phyloP scores from a whole-genome alignment of 495 filamentous ascomycete species.

The Penicillium psychrofluorescens region DNA sequence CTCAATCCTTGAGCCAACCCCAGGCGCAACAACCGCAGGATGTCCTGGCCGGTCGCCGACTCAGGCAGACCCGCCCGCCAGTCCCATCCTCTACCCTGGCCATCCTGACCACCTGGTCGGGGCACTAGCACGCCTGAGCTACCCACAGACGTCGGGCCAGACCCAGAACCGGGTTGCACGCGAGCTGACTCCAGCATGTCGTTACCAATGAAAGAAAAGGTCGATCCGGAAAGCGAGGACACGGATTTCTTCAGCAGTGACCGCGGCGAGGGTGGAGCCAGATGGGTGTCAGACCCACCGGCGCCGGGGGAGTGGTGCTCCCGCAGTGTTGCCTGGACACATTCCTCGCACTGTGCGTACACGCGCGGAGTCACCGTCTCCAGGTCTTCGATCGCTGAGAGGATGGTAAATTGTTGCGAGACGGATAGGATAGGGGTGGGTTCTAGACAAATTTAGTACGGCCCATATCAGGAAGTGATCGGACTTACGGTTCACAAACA shows the following conservation, averaged over 20 bases:
- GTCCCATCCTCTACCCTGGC: slow-evolving; percentile 64
- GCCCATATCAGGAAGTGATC: no score
- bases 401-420: slow-evolving; percentile 63
- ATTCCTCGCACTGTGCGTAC: slow-evolving; percentile 61
- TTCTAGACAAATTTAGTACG: slow-evolving; percentile 21
- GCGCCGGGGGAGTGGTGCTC: slow-evolving; percentile 40
- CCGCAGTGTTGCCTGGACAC: slow-evolving; percentile 49
- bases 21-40: slow-evolving; percentile 63
- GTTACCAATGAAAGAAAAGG: slow-evolving; percentile 64
- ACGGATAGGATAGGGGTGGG: slow-evolving; percentile 33
- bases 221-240: slow-evolving; percentile 44
- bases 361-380: slow-evolving; percentile 67
- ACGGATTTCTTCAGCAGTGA: slow-evolving; percentile 63
- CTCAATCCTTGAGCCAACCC: slow-evolving; percentile 61
- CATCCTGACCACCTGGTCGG: slow-evolving; percentile 27
- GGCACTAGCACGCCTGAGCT: slow-evolving; percentile 50
- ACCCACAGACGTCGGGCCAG: slow-evolving; percentile 38
- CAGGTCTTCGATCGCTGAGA: slow-evolving; percentile 77
- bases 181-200: slow-evolving; percentile 53
- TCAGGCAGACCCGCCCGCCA: slow-evolving; percentile 63
- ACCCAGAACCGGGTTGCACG: slow-evolving; percentile 43
- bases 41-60: slow-evolving; percentile 52
- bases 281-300: slow-evolving; percentile 29
- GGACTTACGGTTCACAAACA: slow-evolving; percentile 59
- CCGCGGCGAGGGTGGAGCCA: slow-evolving; percentile 46